These are phyloP conservation scores for Tylopilus plumbeoviolaceoides DNA, from an alignment of 768 basidiomycete species.

Conservation along the genomic window DNA sequence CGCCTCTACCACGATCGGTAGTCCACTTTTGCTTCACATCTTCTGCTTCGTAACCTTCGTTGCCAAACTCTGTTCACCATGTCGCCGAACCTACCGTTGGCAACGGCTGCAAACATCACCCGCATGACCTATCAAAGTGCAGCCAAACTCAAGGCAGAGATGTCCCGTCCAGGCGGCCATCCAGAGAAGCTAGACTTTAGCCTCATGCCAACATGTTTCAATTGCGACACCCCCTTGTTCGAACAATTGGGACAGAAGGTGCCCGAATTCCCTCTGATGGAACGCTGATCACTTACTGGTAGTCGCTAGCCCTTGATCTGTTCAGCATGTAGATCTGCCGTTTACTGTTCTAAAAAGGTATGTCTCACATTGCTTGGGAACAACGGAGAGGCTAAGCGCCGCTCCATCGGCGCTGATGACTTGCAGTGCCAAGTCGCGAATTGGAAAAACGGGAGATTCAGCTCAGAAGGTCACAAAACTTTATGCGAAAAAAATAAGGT, in stretches of 20 bases:
- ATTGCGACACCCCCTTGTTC: constrained; percentile 16
- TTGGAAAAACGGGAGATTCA: constrained; percentile 32
- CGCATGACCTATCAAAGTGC: constrained; percentile 28
- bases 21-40: neutral
- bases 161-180: constrained; percentile 25
- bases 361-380: neutral
- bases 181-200: constrained; percentile 29
- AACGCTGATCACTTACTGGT: neutral
- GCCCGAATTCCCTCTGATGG: neutral
- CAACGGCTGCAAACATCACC: constrained; percentile 25
- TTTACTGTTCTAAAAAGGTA: constrained; percentile 31
- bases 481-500: constrained; percentile 36
- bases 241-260: constrained; percentile 19
- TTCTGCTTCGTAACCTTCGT: neutral
- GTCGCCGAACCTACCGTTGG: constrained; percentile 19
- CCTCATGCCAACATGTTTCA: constrained; percentile 20
- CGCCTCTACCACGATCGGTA: too few species aligned
- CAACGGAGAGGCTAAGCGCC: constrained; percentile 1
- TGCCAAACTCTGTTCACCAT: constrained; percentile 11
- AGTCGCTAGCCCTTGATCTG: constrained; percentile 25
- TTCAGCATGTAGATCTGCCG: constrained; percentile 26
- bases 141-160: constrained; percentile 25
- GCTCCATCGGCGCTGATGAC: neutral
- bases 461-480: constrained; percentile 30
- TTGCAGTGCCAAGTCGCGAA: constrained; percentile 33